Conservation (phyloP, 805 yeast species). For the Debaryomyces castellii region DNA sequence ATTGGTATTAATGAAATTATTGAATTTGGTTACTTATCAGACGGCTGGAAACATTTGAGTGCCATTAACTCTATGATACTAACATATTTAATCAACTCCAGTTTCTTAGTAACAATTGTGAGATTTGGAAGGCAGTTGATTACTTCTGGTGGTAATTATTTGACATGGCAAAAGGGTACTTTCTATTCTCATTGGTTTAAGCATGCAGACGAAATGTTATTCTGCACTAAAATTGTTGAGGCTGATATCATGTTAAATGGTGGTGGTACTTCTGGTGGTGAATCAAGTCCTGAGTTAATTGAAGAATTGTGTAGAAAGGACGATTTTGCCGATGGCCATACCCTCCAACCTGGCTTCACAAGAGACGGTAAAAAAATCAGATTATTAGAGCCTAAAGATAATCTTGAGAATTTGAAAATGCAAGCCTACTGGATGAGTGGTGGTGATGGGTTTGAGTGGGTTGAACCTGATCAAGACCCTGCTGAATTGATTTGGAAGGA, state of each 20-base stretch:
- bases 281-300: constrained; percentile 27
- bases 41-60: constrained; percentile 35
- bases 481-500: constrained; percentile 55
- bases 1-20: constrained; percentile 41
- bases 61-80: constrained; percentile 48
- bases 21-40: constrained; percentile 39
- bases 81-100: constrained; percentile 39
- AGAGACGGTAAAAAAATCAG: constrained; percentile 40
- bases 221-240: constrained; percentile 64
- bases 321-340: constrained; percentile 20
- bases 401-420: constrained; percentile 63
- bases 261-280: constrained; percentile 43
- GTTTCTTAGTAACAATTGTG: constrained; percentile 42
- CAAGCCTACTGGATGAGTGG: constrained; percentile 87
- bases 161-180: constrained; percentile 66
- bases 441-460: constrained; percentile 87
- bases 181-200: constrained; percentile 61
- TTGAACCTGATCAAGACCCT: constrained; percentile 88
- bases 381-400: constrained; percentile 43
- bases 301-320: constrained; percentile 39
- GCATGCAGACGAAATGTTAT: constrained; percentile 66
- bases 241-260: constrained; percentile 59
- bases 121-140: constrained; percentile 38
- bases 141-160: constrained; percentile 47
- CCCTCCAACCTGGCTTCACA: constrained; percentile 33